These are phyloP conservation scores for Scutellaria baicalensis DNA, from an alignment of 257 asterid species.

Conservation along the genomic window DNA sequence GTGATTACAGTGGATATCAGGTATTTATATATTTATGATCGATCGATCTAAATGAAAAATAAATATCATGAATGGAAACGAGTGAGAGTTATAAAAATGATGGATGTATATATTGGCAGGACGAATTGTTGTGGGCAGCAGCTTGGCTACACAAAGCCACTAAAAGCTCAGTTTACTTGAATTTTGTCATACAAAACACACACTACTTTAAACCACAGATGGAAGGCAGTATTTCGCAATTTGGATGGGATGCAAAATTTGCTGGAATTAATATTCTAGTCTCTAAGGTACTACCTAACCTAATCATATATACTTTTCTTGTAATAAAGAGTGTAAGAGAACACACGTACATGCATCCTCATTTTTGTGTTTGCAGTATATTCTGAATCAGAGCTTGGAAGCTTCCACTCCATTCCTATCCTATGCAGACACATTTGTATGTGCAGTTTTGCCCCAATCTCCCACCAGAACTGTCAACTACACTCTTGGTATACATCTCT, in stretches of 20 bases:
- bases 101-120: constrained; percentile 14
- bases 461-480: constrained; percentile 18
- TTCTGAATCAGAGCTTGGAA: constrained; percentile 10
- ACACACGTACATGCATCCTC: neutral
- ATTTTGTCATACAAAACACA: constrained; percentile 22
- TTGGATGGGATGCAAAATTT: constrained; percentile 52
- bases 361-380: constrained; percentile 10
- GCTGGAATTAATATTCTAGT: constrained; percentile 46
- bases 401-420: constrained; percentile 25
- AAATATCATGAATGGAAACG: neutral
- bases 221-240: constrained; percentile 25
- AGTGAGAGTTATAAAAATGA: neutral
- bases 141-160: constrained; percentile 44
- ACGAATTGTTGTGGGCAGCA: constrained; percentile 47
- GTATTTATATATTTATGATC: neutral
- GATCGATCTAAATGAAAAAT: neutral
- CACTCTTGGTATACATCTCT: constrained; percentile 21
- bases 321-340: neutral
- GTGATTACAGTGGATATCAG: constrained; percentile 30
- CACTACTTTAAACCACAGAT: constrained; percentile 18
- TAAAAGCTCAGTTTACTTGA: constrained; percentile 21
- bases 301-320: neutral
- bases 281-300: constrained; percentile 26
- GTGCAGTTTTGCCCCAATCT: constrained; percentile 33
- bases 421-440: constrained; percentile 29